phyloP scores from a whole-genome alignment of 306 rosid species.

The Prunus salicina region DNA sequence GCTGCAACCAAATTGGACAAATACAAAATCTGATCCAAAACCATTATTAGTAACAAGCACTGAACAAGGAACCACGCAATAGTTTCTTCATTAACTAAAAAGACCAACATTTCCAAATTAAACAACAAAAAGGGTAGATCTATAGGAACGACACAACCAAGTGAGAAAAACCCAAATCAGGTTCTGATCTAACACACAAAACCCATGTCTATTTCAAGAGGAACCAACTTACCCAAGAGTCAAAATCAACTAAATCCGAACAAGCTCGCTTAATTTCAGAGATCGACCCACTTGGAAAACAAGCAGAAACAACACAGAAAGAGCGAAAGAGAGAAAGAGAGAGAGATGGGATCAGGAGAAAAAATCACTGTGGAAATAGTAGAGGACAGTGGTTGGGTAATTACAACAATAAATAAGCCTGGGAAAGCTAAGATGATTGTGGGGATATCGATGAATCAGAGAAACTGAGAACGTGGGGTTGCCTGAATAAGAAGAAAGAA shows the following conservation, averaged over 20 bases:
- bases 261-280: neutral
- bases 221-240: constrained; percentile 2
- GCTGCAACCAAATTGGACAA: neutral
- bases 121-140: constrained; percentile 8
- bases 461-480: constrained; percentile 9
- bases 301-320: neutral
- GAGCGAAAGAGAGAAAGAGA: neutral
- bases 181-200: neutral
- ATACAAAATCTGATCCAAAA: neutral
- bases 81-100: neutral
- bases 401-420: constrained; percentile 7
- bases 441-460: constrained; percentile 14
- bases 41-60: neutral
- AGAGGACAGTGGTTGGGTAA: neutral
- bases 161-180: constrained; percentile 11
- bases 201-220: constrained; percentile 1
- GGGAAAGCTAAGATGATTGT: constrained; percentile 7
- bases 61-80: neutral
- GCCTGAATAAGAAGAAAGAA: constrained; percentile 15
- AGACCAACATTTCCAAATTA: constrained; percentile 1
- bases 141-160: neutral
- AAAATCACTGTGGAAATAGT: neutral
- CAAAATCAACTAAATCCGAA: neutral
- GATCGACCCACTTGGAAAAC: neutral
- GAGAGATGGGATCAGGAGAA: neutral